These are phyloP conservation scores for Choanephora cucurbitarum DNA, from an alignment of 371 early-diverging fungal species.

Conservation along the genomic window DNA sequence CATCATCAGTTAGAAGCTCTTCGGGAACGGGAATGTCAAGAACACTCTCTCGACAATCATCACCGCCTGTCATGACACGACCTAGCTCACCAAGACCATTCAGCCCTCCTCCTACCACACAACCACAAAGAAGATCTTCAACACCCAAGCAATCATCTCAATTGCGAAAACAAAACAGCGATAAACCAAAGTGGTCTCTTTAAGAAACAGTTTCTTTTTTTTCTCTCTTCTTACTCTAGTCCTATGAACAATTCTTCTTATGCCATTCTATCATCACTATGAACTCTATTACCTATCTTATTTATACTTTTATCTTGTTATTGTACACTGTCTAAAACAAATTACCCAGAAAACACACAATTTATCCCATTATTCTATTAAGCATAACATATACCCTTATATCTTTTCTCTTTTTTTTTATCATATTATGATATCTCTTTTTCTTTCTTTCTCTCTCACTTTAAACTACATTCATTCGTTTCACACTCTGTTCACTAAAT, in stretches of 20 bases:
- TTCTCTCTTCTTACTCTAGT: background rate
- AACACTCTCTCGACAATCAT: slow-evolving; percentile 24
- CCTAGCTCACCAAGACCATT: slow-evolving; percentile 13
- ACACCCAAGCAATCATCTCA: slow-evolving; percentile 23
- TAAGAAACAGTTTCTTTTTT: slow-evolving; percentile 5
- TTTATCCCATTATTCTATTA: background rate
- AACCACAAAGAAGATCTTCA: slow-evolving; percentile 6
- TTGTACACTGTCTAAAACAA: too few relatives aligned
- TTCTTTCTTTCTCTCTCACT: background rate
- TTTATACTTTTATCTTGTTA: too few relatives aligned
- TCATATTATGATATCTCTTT: background rate
- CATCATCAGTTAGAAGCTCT: slow-evolving; percentile 7
- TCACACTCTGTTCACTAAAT: background rate
- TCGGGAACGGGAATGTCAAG: slow-evolving; percentile 17
- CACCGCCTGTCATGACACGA: slow-evolving; percentile 23
- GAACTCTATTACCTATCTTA: too few relatives aligned
- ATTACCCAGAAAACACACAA: background rate
- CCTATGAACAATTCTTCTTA: background rate
- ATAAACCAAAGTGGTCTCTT: slow-evolving; percentile 35
- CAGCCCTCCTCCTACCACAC: slow-evolving; percentile 18
- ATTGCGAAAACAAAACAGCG: slow-evolving; percentile 18
- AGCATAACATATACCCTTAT: background rate
- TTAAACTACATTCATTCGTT: background rate
- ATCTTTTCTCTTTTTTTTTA: background rate
- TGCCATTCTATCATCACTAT: background rate